Evolutionary conservation across 2,329 filamentous ascomycete species (phyloP).

Genomic region (Colletotrichum lupini): DNA sequence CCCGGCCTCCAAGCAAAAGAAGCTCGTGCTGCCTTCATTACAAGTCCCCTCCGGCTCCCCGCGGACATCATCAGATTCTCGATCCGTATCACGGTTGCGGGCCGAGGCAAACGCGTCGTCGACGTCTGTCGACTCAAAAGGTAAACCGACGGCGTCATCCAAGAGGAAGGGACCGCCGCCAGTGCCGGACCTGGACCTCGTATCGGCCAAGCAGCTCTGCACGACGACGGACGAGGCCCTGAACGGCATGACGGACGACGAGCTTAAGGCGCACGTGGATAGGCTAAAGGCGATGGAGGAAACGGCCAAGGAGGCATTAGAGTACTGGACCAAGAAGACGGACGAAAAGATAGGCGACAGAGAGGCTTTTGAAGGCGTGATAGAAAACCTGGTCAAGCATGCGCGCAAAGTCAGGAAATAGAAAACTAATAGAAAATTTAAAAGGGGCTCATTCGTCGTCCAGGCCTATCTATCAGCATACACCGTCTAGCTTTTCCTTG

Average conservation of each 20-base stretch:
- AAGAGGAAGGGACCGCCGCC: conserved; percentile 69
- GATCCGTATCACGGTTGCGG: conserved; percentile 58
- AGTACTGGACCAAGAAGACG: conserved; percentile 88
- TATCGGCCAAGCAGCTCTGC: conserved; percentile 81
- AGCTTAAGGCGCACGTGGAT: conserved; percentile 78
- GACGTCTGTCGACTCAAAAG: conserved; percentile 69
- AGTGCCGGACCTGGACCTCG: conserved; percentile 81
- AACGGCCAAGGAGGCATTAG: conserved; percentile 80
- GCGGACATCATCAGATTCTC: conserved; percentile 65
- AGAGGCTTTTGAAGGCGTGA: conserved; percentile 94
- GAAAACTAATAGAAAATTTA: conserved; percentile 36
- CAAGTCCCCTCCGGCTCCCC: conserved; percentile 61
- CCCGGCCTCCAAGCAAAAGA: conserved; percentile 97
- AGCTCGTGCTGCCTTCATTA: conserved; percentile 90
- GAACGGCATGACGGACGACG: conserved; percentile 79
- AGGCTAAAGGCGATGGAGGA: conserved; percentile 76
- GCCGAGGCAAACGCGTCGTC: conserved; percentile 64
- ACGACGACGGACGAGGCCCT: conserved; percentile 87
- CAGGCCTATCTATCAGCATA: conserved; percentile 34
- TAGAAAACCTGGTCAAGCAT: conserved; percentile 95
- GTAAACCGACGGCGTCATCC: conserved; percentile 58
- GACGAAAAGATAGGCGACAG: conserved; percentile 91
- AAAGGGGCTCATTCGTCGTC: conserved; percentile 23
- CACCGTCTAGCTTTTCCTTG: conserved; percentile 26
- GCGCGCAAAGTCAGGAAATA: conserved; percentile 86